These are phyloP conservation scores for Castanea crenata DNA, from an alignment of 306 rosid genomes.

Conservation along the genomic window DNA sequence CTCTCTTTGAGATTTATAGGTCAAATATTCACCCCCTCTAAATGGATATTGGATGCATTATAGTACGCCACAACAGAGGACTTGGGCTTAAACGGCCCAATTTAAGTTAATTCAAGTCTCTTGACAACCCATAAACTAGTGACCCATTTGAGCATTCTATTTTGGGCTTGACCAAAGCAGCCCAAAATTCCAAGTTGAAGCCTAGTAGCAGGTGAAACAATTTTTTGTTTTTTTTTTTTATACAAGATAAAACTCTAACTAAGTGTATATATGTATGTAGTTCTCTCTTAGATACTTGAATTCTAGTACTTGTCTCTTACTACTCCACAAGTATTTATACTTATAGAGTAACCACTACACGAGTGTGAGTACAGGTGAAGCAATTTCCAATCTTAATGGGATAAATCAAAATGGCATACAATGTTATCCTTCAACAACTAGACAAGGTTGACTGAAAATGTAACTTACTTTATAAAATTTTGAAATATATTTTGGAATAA, in stretches of 20 bases:
- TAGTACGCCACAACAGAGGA: too few species aligned
- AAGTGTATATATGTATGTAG: too few species aligned
- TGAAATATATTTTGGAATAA: not conserved
- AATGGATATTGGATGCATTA: too few species aligned
- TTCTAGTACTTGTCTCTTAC: too few species aligned
- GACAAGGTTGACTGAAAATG: not conserved
- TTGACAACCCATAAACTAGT: not conserved
- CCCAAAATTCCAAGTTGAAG: not conserved
- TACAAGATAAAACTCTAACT: too few species aligned
- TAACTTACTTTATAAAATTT: not conserved
- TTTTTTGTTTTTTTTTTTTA: not conserved
- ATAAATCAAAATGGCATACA: not conserved
- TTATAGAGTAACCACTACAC: too few species aligned
- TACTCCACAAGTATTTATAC: too few species aligned
- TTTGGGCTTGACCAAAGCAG: not conserved
- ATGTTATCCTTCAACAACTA: not conserved
- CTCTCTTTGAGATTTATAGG: too few species aligned
- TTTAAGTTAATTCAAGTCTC: not conserved
- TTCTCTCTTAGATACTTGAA: too few species aligned
- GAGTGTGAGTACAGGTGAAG: not conserved
- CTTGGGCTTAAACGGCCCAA: not conserved
- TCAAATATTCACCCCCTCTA: too few species aligned
- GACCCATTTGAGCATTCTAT: not conserved
- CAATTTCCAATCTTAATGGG: not conserved
- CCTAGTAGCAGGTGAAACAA: not conserved